Conservation (phyloP, 2,329 filamentous ascomycete genomes). For the Colletotrichum trifolii region DNA sequence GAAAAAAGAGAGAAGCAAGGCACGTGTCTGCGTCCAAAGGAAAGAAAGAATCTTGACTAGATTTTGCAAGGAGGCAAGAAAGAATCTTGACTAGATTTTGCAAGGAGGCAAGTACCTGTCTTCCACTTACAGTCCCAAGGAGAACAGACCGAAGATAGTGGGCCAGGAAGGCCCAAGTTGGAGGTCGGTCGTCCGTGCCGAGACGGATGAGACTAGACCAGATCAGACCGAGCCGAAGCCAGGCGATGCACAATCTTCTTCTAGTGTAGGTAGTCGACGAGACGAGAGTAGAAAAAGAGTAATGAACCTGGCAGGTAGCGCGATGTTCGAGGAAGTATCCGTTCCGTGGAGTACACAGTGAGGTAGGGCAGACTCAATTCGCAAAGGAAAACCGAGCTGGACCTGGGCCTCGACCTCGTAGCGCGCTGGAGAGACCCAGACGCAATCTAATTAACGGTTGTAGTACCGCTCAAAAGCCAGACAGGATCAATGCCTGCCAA, state of each 20-base stretch:
- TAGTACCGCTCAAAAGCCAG: slow-evolving; percentile 26
- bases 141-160: slow-evolving; percentile 22
- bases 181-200: slow-evolving; percentile 17
- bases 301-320: slow-evolving; percentile 28
- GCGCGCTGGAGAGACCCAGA: slow-evolving; percentile 32
- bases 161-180: slow-evolving; percentile 11
- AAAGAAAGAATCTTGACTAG: slow-evolving; percentile 6
- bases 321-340: slow-evolving; percentile 31
- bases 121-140: slow-evolving; percentile 12
- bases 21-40: not conserved
- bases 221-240: slow-evolving; percentile 26
- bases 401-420: slow-evolving; percentile 35
- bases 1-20: not conserved
- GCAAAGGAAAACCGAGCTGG: slow-evolving; percentile 31
- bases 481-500: slow-evolving; percentile 20
- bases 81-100: slow-evolving; percentile 4
- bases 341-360: slow-evolving; percentile 29
- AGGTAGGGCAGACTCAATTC: slow-evolving; percentile 33
- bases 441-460: slow-evolving; percentile 29
- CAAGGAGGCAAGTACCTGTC: slow-evolving; percentile 19
- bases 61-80: not conserved
- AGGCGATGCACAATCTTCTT: slow-evolving; percentile 3
- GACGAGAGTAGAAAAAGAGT: slow-evolving; percentile 15
- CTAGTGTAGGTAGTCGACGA: not conserved
- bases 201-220: slow-evolving; percentile 26